Conservation (phyloP, 805 yeast species). For the Candida vartiovaarae region DNA sequence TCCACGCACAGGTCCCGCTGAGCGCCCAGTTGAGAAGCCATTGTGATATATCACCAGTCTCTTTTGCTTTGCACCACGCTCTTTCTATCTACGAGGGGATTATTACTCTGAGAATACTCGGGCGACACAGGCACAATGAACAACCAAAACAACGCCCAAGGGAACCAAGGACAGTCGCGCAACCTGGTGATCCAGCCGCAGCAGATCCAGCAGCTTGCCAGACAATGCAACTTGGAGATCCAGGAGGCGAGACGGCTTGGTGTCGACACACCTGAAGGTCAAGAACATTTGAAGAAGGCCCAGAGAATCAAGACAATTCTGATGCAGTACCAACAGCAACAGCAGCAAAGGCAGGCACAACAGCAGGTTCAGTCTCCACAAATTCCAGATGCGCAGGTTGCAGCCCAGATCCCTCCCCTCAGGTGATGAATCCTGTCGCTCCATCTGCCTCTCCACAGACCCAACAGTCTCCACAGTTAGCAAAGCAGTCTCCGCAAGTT, state of each 20-base stretch:
- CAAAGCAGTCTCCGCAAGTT: constrained; percentile 7
- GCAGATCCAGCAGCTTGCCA: constrained; percentile 43
- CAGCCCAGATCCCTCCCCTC: constrained; percentile 4
- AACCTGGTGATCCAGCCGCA: constrained; percentile 14
- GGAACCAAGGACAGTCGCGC: constrained; percentile 2
- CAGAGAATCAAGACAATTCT: constrained; percentile 56
- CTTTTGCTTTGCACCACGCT: too few relatives aligned
- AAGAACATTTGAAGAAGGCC: constrained; percentile 55
- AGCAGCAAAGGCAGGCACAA: constrained; percentile 25
- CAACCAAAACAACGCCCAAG: constrained; percentile 5
- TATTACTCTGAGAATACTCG: too few relatives aligned
- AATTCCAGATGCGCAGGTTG: constrained; percentile 1
- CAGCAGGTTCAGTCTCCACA: constrained; percentile 4
- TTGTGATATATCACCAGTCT: too few relatives aligned
- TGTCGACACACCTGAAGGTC: constrained; percentile 50
- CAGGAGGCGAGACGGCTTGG: constrained; percentile 60
- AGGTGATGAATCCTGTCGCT: constrained; percentile 7
- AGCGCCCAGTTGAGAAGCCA: too few relatives aligned
- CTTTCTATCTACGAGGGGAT: too few relatives aligned
- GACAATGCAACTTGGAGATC: constrained; percentile 50
- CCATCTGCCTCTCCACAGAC: constrained; percentile 9
- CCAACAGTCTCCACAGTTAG: constrained; percentile 6
- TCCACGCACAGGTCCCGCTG: too few relatives aligned
- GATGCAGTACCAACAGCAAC: constrained; percentile 46
- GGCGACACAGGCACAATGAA: not conserved